phyloP scores from a whole-genome alignment of 257 asterid species.

The Ligustrum vulgare region DNA sequence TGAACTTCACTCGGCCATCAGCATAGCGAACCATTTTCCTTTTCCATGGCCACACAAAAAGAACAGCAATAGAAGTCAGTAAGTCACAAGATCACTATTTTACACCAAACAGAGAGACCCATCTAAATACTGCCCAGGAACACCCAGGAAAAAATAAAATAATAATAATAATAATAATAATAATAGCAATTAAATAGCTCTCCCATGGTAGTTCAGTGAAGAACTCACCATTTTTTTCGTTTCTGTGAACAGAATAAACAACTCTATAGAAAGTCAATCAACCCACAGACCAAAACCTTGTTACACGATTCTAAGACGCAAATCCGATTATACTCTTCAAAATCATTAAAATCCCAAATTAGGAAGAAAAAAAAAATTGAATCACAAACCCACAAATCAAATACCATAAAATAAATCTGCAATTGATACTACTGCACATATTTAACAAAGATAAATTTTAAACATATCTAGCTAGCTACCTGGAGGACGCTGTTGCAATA shows the following conservation, averaged over 20 bases:
- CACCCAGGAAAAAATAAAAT: neutral
- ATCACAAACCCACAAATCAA: constrained; percentile 3
- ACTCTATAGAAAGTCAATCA: neutral
- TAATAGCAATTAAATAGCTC: neutral
- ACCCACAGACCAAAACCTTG: neutral
- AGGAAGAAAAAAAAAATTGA: neutral
- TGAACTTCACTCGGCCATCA: neutral
- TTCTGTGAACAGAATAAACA: neutral
- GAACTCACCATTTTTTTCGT: neutral
- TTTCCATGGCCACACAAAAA: neutral
- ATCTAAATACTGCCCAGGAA: neutral
- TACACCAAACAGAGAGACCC: neutral
- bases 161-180: too few relatives aligned
- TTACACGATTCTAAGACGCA: neutral
- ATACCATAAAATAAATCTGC: neutral
- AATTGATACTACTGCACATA: neutral
- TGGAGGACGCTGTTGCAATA: constrained; percentile 72
- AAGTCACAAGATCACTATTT: neutral
- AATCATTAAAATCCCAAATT: neutral
- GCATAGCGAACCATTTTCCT: neutral
- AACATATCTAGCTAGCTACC: constrained; percentile 26
- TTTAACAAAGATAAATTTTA: neutral
- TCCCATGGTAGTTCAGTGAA: neutral
- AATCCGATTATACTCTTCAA: neutral
- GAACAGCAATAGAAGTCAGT: neutral